Percentiles rank a stretch among this genome's conserved stretches.
These are phyloP conservation scores for Gliomastix tumulicola DNA, from an alignment of 2,329 filamentous ascomycete genomes.

Conservation along the genomic window DNA sequence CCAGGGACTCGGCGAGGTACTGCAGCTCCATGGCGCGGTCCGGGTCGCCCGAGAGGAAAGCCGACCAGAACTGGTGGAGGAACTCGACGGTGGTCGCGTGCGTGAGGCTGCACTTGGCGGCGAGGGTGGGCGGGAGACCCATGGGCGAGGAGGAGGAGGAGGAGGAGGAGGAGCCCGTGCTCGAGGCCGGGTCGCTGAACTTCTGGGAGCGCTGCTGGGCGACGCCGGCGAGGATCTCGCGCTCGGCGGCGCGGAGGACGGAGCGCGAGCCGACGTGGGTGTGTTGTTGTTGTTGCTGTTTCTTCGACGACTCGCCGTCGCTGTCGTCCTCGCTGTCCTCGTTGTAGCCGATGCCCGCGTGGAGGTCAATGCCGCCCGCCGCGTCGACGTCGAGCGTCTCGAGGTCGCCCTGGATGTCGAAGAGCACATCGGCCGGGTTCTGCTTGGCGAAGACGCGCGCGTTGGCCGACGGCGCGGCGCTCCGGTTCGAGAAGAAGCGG, in stretches of 20 bases:
- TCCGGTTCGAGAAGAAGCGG: slow-evolving; percentile 65
- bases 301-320: slow-evolving; percentile 36
- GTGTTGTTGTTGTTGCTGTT: too few species aligned
- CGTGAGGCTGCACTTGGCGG: slow-evolving; percentile 57
- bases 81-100: slow-evolving; percentile 94
- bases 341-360: slow-evolving; percentile 58
- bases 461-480: slow-evolving; percentile 37
- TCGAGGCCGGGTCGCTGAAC: slow-evolving; percentile 38
- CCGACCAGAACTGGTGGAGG: slow-evolving; percentile 92
- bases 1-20: slow-evolving; percentile 75
- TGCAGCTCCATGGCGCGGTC: slow-evolving; percentile 74
- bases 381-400: slow-evolving; percentile 39
- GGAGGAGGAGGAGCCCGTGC: slow-evolving; percentile 46
- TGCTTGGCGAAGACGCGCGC: slow-evolving; percentile 58
- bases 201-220: slow-evolving; percentile 53
- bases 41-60: slow-evolving; percentile 82
- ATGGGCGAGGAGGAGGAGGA: slow-evolving; percentile 45
- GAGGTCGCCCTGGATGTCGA: slow-evolving; percentile 57
- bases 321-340: slow-evolving; percentile 65
- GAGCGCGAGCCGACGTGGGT: slow-evolving; percentile 63
- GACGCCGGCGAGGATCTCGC: slow-evolving; percentile 60
- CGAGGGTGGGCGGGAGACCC: slow-evolving; percentile 46
- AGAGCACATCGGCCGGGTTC: slow-evolving; percentile 61
- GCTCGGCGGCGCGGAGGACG: slow-evolving; percentile 56
- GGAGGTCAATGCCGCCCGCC: slow-evolving; percentile 50